Evolutionary conservation across 441 rosid genomes (phyloP).

Genomic region (Rhodomyrtus psidioides): DNA sequence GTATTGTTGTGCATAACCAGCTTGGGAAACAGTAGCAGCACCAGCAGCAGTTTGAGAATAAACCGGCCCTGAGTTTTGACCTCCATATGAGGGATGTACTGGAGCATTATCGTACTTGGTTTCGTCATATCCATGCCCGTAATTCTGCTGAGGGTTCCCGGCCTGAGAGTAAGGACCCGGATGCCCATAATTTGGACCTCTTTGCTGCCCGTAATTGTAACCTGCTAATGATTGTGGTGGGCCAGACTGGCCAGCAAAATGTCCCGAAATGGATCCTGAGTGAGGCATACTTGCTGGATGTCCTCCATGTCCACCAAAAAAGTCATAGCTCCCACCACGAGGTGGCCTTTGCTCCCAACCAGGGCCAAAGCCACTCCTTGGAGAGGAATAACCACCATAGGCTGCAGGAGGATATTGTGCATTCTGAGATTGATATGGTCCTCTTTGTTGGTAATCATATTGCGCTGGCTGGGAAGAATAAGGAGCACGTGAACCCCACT

Average conservation of each 20-base stretch:
- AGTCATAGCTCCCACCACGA: conserved; percentile 59
- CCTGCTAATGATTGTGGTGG: conserved; percentile 41
- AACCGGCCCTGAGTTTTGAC: conserved; percentile 45
- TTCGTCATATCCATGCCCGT: conserved; percentile 67
- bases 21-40: conserved; percentile 33
- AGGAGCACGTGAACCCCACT: conserved; percentile 67
- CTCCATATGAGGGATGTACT: conserved; percentile 42
- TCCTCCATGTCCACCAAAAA: conserved; percentile 62
- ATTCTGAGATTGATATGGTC: conserved; percentile 57
- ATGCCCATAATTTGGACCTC: conserved; percentile 57
- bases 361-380: conserved; percentile 53
- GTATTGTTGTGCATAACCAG: conserved; percentile 63
- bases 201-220: conserved; percentile 60
- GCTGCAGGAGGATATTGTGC: conserved; percentile 44
- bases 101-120: conserved; percentile 49
- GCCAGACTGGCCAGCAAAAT: conserved; percentile 33
- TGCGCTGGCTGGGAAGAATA: conserved; percentile 44
- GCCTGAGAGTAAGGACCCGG: conserved; percentile 48
- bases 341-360: conserved; percentile 81
- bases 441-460: conserved; percentile 70
- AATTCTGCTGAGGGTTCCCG: conserved; percentile 41
- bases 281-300: conserved; percentile 14
- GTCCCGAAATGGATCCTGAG: conserved; percentile 14
- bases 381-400: conserved; percentile 60
- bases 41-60: conserved; percentile 31